A percentile compares a stretch with the other conserved stretches of the same genome.
phyloP scores from a whole-genome alignment of 2,329 filamentous ascomycete species.

The Pseudocercospora vitis region DNA sequence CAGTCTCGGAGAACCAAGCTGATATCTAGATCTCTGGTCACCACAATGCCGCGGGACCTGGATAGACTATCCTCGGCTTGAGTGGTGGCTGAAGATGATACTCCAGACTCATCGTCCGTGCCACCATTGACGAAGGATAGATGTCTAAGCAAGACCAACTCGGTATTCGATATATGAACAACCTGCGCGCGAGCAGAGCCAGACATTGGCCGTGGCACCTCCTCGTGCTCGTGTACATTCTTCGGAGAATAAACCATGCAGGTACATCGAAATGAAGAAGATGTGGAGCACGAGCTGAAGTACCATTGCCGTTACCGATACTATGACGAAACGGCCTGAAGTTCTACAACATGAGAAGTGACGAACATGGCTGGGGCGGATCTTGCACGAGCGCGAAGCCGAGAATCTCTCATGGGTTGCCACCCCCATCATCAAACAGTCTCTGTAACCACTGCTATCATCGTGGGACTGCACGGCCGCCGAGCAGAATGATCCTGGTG shows the following conservation, averaged over 20 bases:
- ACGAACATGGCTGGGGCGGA: too few relatives aligned
- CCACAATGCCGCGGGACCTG: background rate
- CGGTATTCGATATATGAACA: background rate
- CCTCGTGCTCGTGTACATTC: slow-evolving; percentile 4
- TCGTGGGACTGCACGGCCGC: too few relatives aligned
- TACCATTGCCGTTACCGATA: background rate
- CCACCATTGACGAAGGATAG: background rate
- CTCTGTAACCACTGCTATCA: too few relatives aligned
- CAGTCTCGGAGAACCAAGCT: background rate
- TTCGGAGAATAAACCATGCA: slow-evolving; percentile 1
- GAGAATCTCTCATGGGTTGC: too few relatives aligned
- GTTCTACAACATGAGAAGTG: background rate
- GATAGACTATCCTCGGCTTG: background rate
- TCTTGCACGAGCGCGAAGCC: too few relatives aligned
- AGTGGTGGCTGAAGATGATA: background rate
- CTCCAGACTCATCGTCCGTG: background rate
- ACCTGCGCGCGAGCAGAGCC: background rate
- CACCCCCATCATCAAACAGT: too few relatives aligned
- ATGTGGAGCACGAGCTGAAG: background rate
- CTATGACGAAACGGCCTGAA: background rate
- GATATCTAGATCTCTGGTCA: background rate
- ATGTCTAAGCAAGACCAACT: slow-evolving; percentile 4
- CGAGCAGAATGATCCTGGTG: too few relatives aligned
- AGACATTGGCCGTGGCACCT: background rate
- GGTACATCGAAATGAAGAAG: background rate